Conservation (phyloP, 768 basidiomycete genomes). For the Kwoniella dejecticola region DNA sequence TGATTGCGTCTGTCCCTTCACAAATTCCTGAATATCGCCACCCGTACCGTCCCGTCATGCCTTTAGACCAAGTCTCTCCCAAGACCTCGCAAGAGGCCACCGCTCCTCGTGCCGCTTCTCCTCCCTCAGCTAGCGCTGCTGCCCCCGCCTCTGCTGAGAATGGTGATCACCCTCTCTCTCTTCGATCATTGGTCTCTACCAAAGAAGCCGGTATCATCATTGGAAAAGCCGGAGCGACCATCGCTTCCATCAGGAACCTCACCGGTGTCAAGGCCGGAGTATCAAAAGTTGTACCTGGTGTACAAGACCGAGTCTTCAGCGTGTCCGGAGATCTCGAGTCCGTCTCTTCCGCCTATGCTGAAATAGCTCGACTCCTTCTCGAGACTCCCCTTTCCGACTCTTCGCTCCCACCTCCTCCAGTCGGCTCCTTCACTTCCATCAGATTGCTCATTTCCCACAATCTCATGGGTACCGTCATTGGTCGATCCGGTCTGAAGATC, state of each 20-base stretch:
- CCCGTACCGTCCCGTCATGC: background rate
- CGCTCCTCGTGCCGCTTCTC: slow-evolving; percentile 15
- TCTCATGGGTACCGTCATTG: slow-evolving; percentile 98
- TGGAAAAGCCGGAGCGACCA: slow-evolving; percentile 91
- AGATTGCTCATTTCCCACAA: slow-evolving; percentile 98
- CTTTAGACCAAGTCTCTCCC: slow-evolving; percentile 41
- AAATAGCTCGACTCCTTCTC: slow-evolving; percentile 87
- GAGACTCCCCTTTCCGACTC: slow-evolving; percentile 73
- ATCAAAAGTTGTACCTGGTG: slow-evolving; percentile 95
- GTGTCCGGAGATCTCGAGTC: slow-evolving; percentile 89
- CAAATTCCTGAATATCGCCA: background rate
- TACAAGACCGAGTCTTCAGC: slow-evolving; percentile 95
- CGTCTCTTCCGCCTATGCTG: slow-evolving; percentile 93
- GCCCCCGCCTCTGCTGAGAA: slow-evolving; percentile 23
- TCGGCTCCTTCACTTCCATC: slow-evolving; percentile 74
- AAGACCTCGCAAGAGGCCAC: slow-evolving; percentile 35
- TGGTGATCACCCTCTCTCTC: slow-evolving; percentile 62
- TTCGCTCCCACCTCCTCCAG: slow-evolving; percentile 67
- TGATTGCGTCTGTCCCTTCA: background rate
- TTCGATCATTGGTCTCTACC: slow-evolving; percentile 92
- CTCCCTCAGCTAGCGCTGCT: slow-evolving; percentile 13
- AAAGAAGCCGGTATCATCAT: slow-evolving; percentile 66
- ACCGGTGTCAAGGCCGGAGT: slow-evolving; percentile 98
- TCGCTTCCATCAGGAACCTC: slow-evolving; percentile 91
- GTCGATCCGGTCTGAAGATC: slow-evolving; percentile 93